Percentiles rank a stretch among this genome's conserved stretches.
Evolutionary conservation across 257 asterid species (phyloP).

Genomic region (Ligustrum vulgare): DNA sequence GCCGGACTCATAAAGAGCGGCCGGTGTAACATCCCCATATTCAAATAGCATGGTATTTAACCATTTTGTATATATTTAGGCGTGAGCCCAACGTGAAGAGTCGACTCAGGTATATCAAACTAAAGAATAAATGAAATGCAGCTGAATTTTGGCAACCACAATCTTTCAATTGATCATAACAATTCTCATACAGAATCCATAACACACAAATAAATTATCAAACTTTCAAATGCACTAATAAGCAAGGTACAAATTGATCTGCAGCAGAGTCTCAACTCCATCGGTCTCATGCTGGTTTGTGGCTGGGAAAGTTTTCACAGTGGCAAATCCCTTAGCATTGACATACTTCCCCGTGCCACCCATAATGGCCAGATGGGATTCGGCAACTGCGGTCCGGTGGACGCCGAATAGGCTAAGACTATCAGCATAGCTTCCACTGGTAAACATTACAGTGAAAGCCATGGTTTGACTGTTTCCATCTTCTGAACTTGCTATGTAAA

Average conservation of each 20-base stretch:
- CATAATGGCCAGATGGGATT: constrained; percentile 81
- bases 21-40: too few species aligned
- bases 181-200: constrained; percentile 6
- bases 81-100: too few species aligned
- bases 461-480: constrained; percentile 82
- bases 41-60: too few species aligned
- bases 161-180: background rate
- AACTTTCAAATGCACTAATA: constrained; percentile 22
- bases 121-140: background rate
- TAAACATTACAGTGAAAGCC: constrained; percentile 81
- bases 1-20: too few species aligned
- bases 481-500: constrained; percentile 69
- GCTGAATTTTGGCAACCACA: background rate
- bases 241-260: constrained; percentile 66
- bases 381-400: constrained; percentile 61
- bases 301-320: constrained; percentile 57
- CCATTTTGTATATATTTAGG: background rate
- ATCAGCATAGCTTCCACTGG: constrained; percentile 63
- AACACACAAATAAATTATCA: background rate
- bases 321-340: constrained; percentile 70
- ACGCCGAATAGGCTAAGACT: constrained; percentile 76
- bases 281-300: constrained; percentile 57
- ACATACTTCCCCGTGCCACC: constrained; percentile 89
- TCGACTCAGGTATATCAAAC: background rate
- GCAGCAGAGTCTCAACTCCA: constrained; percentile 75